These are phyloP conservation scores for Aspergillus proliferans DNA, from an alignment of 2,329 filamentous ascomycete species.

Conservation along the genomic window DNA sequence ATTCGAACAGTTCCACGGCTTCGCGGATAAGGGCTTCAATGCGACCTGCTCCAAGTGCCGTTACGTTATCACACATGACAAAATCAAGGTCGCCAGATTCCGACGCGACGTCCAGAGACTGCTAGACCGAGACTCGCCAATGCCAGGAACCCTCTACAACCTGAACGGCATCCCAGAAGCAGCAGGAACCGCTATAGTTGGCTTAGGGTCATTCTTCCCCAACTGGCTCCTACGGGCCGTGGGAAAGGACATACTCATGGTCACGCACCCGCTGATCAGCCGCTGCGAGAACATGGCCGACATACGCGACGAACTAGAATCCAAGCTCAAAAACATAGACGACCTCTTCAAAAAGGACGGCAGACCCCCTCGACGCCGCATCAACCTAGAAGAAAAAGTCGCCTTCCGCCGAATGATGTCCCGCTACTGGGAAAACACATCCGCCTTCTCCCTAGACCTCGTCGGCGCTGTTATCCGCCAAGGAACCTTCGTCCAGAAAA, in stretches of 20 bases:
- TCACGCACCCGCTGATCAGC: conserved; percentile 27
- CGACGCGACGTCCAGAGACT: conserved; percentile 49
- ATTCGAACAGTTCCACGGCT: conserved; percentile 24
- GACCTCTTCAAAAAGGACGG: background rate
- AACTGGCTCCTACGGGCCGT: conserved; percentile 53
- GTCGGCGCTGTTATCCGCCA: conserved; percentile 40
- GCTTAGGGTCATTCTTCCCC: conserved; percentile 45
- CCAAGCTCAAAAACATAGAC: background rate
- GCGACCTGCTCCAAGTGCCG: conserved; percentile 49
- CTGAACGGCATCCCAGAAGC: conserved; percentile 46
- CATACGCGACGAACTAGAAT: conserved; percentile 49
- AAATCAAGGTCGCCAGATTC: conserved; percentile 59
- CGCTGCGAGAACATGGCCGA: conserved; percentile 43
- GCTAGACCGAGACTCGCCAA: conserved; percentile 44
- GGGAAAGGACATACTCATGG: conserved; percentile 35
- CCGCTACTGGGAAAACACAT: conserved; percentile 38
- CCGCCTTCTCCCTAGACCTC: conserved; percentile 35
- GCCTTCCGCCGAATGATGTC: conserved; percentile 39
- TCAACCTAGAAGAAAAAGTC: conserved; percentile 19
- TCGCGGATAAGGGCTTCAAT: conserved; percentile 43
- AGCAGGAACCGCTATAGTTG: background rate
- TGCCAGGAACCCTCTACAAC: conserved; percentile 63
- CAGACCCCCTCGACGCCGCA: background rate
- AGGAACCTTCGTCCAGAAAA: conserved; percentile 48
- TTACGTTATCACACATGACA: conserved; percentile 49